A percentile compares a stretch with the other conserved stretches of the same genome.
phyloP scores from a whole-genome alignment of 768 basidiomycete species.

The Mycena maculata region DNA sequence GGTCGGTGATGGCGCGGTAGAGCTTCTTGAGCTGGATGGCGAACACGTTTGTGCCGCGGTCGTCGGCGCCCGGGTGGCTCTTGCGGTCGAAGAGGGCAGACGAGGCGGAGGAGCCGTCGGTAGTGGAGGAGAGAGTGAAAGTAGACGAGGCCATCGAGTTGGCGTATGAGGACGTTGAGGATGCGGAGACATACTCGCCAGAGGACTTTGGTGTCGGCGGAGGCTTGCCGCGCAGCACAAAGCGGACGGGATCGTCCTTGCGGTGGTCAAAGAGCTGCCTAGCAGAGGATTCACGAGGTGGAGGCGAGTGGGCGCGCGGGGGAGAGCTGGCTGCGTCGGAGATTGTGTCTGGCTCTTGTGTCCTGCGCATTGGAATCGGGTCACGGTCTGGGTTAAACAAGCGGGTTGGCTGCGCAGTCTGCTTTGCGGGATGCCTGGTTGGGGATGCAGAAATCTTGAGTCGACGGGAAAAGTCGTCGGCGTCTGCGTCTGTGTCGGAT shows the following conservation, averaged over 20 bases:
- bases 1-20: conserved; percentile 82
- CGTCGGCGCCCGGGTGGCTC: conserved; percentile 57
- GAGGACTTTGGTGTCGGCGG: conserved; percentile 69
- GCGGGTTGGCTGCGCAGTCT: conserved; percentile 52
- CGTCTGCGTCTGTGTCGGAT: conserved; percentile 64
- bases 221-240: conserved; percentile 70
- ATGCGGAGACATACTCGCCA: conserved; percentile 78
- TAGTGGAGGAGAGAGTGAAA: conserved; percentile 83
- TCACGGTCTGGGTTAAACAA: conserved; percentile 82
- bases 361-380: conserved; percentile 68
- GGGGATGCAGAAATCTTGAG: conserved; percentile 73
- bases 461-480: conserved; percentile 78
- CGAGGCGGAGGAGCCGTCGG: conserved; percentile 78
- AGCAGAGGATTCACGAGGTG: conserved; percentile 47
- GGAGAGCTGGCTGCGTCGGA: conserved; percentile 68
- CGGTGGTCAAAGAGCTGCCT: conserved; percentile 89
- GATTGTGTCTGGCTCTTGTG: conserved; percentile 72
- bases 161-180: conserved; percentile 80
- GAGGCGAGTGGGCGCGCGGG: conserved; percentile 46
- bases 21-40: conserved; percentile 82
- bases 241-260: conserved; percentile 91
- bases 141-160: conserved; percentile 73
- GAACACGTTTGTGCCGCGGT: conserved; percentile 73
- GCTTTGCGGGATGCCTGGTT: conserved; percentile 49
- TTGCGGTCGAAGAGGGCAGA: conserved; percentile 75